phyloP scores from a whole-genome alignment of 2,329 filamentous ascomycete genomes.

The Fusarium cyanostomum region DNA sequence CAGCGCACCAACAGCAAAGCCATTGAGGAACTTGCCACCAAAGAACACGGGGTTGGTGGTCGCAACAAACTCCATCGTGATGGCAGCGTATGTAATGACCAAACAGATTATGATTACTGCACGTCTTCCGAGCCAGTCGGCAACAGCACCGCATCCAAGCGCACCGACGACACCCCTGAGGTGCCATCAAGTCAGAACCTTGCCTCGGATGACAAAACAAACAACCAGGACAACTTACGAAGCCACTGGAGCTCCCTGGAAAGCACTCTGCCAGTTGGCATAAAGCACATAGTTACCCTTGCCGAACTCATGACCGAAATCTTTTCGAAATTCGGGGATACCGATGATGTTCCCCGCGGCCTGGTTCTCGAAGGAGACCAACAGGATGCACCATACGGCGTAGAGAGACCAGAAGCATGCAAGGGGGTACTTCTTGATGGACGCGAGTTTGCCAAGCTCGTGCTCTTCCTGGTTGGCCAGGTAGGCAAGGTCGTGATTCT shows the following conservation, averaged over 20 bases:
- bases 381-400: slow-evolving; percentile 52
- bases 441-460: slow-evolving; percentile 32
- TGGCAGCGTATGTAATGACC: slow-evolving; percentile 48
- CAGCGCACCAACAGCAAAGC: slow-evolving; percentile 48
- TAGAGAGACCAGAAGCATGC: slow-evolving; percentile 50
- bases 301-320: slow-evolving; percentile 51
- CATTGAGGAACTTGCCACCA: slow-evolving; percentile 54
- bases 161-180: slow-evolving; percentile 42
- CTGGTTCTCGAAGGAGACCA: slow-evolving; percentile 54
- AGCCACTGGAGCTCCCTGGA: slow-evolving; percentile 54
- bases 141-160: slow-evolving; percentile 47
- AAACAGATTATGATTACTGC: slow-evolving; percentile 48
- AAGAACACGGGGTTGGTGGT: slow-evolving; percentile 54
- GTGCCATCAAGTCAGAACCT: background rate
- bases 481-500: slow-evolving; percentile 29
- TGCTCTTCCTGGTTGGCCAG: slow-evolving; percentile 44
- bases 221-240: too few relatives aligned
- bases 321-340: slow-evolving; percentile 56
- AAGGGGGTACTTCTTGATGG: slow-evolving; percentile 41
- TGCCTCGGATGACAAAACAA: too few relatives aligned
- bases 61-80: slow-evolving; percentile 54
- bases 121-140: slow-evolving; percentile 50
- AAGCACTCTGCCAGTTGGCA: slow-evolving; percentile 56
- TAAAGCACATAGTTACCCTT: slow-evolving; percentile 51
- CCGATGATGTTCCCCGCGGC: slow-evolving; percentile 53